Conservation (phyloP, 2,329 filamentous ascomycete species). For the Epichloe aotearoae region DNA sequence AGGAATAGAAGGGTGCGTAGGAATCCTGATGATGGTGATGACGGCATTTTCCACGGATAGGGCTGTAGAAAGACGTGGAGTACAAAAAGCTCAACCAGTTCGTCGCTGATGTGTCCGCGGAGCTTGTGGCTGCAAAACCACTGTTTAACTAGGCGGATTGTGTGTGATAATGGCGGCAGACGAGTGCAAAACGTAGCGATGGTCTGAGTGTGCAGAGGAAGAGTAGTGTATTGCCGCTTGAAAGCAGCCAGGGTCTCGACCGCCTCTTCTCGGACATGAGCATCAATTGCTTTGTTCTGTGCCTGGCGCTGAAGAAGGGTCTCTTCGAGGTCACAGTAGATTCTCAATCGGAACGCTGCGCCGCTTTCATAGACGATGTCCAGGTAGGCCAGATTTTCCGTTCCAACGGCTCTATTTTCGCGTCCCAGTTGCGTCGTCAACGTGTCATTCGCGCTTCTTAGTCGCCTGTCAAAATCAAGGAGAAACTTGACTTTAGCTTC, state of each 20-base stretch:
- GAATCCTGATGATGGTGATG: conserved; percentile 67
- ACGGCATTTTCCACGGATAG: conserved; percentile 67
- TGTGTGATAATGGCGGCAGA: conserved; percentile 64
- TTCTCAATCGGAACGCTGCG: conserved; percentile 68
- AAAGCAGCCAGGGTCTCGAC: conserved; percentile 56
- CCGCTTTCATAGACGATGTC: conserved; percentile 65
- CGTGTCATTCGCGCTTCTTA: conserved; percentile 47
- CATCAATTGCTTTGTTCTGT: conserved; percentile 57
- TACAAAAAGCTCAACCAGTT: conserved; percentile 74
- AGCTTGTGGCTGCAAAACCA: conserved; percentile 86
- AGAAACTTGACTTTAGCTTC: conserved; percentile 87
- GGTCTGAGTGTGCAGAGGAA: conserved; percentile 70
- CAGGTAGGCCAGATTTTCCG: conserved; percentile 68
- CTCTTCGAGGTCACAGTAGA: conserved; percentile 81
- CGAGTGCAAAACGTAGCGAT: conserved; percentile 70
- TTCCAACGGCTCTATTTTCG: conserved; percentile 56
- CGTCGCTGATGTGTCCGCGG: conserved; percentile 58
- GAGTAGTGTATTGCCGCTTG: conserved; percentile 56
- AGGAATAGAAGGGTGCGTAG: conserved; percentile 68
- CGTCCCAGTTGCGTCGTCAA: conserved; percentile 62
- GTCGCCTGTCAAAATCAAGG: conserved; percentile 57
- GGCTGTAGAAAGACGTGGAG: conserved; percentile 68
- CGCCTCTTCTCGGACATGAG: conserved; percentile 52
- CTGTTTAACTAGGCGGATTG: conserved; percentile 72
- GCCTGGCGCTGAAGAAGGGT: conserved; percentile 65